Evolutionary conservation across 2,329 filamentous ascomycete genomes (phyloP), one percentile per base, ranked within the genome.

Genomic region (Pseudogymnoascus sp.): DNA sequence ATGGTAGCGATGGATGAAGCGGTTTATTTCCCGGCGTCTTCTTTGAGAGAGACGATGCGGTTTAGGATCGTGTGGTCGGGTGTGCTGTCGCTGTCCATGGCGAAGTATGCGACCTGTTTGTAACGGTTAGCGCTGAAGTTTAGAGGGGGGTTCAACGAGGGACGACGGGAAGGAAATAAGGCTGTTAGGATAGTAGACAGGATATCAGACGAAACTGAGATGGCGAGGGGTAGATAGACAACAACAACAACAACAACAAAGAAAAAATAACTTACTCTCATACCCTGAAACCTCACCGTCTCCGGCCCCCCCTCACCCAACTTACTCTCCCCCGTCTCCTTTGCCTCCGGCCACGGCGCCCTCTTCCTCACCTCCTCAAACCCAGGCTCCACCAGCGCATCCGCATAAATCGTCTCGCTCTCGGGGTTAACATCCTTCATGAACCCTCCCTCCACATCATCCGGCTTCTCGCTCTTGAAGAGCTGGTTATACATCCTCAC

Each of bases 41-140:
- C 93, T 79, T 96, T 96, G 72, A 97, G 76, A 59, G 89, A 90
- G 21, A 97, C 93, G 71, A 97, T 97, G 61, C 91, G 84, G 78
- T 97, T 97, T 31, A 97, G 78, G 59, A 97, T 84, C 67, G 96
- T 80, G 75, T 88, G 90, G n/a, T 91, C 89, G 34, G 85, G 84
- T 0, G 85, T 89, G 65, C 86, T 90, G 70, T 96, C 91, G 60
- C 83, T 84, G 73, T 97, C 93, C 74, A 96, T 80, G 66, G 79
- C 86, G 86, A 73, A 60, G 28, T 53, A 62, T 18, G 28, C 38
- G 46, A 53, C 46, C 46, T 53, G 14, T 31, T 46, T 53, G n/a
- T 3, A 3, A 3, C 5, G 14, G 46, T 53, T 53, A 53, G 46
- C 3, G n/a, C 0, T 53, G 25, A 1, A 11, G 9, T 53, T 28